phyloP scores from a whole-genome alignment of 148 eudicot species.

The Rhododendron mucronatum region DNA sequence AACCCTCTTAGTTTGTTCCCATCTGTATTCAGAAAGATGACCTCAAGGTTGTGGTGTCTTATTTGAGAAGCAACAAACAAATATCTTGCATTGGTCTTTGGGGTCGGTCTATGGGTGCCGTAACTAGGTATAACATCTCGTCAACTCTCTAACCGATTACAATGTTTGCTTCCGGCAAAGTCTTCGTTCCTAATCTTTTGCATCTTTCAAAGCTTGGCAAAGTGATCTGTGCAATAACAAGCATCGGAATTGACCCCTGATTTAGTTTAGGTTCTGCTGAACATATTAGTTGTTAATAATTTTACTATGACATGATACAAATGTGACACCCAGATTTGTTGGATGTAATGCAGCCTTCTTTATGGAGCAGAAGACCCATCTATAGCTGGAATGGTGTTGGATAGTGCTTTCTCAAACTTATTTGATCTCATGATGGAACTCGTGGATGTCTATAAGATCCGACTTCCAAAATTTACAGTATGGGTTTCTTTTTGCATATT shows the following conservation, averaged over 20 bases:
- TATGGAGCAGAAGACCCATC: conserved; percentile 96
- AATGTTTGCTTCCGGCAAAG: neutral
- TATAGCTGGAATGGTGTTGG: conserved; percentile 86
- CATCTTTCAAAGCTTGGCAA: conserved; percentile 4
- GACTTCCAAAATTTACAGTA: conserved; percentile 93
- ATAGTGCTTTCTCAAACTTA: conserved; percentile 86
- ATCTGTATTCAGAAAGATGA: conserved; percentile 66
- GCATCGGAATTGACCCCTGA: neutral
- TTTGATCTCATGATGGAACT: conserved; percentile 91
- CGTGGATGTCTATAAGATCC: conserved; percentile 84
- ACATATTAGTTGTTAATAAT: neutral
- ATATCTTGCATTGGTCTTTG: conserved; percentile 78
- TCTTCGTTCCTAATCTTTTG: neutral
- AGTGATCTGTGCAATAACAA: neutral
- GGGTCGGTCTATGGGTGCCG: conserved; percentile 98
- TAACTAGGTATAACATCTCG: conserved; percentile 58
- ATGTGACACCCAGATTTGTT: conserved; percentile 7
- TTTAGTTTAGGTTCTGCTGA: neutral
- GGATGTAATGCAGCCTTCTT: conserved; percentile 62
- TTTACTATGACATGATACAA: neutral
- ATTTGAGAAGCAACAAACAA: conserved; percentile 51
- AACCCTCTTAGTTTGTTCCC: conserved; percentile 3
- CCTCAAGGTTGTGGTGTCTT: conserved; percentile 73
- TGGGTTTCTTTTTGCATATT: conserved; percentile 18
- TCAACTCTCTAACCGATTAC: conserved; percentile 4